Conservation (phyloP, 164 flowering plant genomes). For the Chimonanthus salicifolius region DNA sequence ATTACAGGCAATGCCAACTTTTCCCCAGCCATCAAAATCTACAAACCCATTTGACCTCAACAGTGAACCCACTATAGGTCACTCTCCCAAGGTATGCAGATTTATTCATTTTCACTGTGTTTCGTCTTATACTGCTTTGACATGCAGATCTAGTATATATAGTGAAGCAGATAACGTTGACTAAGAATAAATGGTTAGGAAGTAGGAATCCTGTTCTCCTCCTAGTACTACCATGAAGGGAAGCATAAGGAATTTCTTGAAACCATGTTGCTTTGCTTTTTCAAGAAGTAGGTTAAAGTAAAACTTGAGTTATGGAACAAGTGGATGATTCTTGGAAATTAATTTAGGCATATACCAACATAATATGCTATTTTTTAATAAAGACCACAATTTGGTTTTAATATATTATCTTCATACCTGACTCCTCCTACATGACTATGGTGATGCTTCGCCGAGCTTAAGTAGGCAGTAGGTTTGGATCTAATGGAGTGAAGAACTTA, state of each 20-base stretch:
- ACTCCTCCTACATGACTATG: too few relatives aligned
- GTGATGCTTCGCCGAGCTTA: too few relatives aligned
- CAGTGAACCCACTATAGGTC: slow-evolving; percentile 42
- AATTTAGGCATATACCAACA: neutral
- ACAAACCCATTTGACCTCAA: slow-evolving; percentile 77
- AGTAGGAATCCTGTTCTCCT: neutral
- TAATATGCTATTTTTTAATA: neutral
- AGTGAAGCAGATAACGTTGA: neutral
- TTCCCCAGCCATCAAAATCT: slow-evolving; percentile 43
- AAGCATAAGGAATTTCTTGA: neutral
- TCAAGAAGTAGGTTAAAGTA: too few relatives aligned
- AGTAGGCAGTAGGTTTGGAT: too few relatives aligned
- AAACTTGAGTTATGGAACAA: too few relatives aligned
- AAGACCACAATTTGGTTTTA: too few relatives aligned
- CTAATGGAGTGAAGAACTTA: too few relatives aligned
- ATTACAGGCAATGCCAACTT: slow-evolving; percentile 42
- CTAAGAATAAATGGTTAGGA: neutral
- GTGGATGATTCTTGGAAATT: too few relatives aligned
- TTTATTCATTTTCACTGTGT: neutral
- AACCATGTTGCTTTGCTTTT: neutral
- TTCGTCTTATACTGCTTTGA: neutral
- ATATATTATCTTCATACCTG: too few relatives aligned
- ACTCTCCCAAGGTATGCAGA: slow-evolving; percentile 44
- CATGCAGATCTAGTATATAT: neutral
- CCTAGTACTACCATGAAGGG: neutral